Base-by-base conservation (phyloP, 1,284 basidiomycete species). In the Ustilago bromivora region DNA sequence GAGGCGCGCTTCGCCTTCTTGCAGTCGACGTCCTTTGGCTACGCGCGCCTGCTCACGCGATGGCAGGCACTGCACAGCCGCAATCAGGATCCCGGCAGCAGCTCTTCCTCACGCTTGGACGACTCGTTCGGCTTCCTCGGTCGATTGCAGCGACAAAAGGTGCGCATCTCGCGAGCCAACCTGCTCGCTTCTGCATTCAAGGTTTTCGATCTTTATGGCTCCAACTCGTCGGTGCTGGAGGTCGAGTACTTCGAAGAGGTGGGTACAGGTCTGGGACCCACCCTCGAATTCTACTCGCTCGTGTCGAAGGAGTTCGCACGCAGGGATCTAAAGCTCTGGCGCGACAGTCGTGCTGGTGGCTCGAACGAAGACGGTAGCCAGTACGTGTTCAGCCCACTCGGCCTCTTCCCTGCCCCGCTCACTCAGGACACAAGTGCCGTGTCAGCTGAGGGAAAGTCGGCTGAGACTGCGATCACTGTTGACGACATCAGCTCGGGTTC, bases 201-300 rank as follows among this genome's bases (percentile, higher is more conserved):
- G 87, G 96, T 98, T 2, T 95, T 99, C 80, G 96, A 99, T 87
- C 89, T 99, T 31, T 99, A 98, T 83, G 96, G 95, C 8, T 87
- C 87, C 0, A 95, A 93, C 12, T 93, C 93, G 7, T 95, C 94
- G 0, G 92, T 98, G 52, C 90, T 99, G 23, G 96, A 99, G 86
- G 94, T 99, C 60, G 96, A 99, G 87, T 99, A 98, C 88, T 98
- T 98, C 85, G 95, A 98, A 84, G 97, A 99, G 88, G 96, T 98
- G 57, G 97, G 97, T 28, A 99, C 97, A 3, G 97, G 97, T 35
- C 88, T 99, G 12, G 97, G 97, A 3, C 97, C 96, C 7, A 99
- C 97, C n/a, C 89, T 99, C 40, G 97, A 98, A 88, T 98, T 99
- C 87, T 98, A 98, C 87, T 92, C 95, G 43, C 88, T 98, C 58